Evolutionary conservation across 148 eudicot genomes (phyloP).

Genomic region (Dysphania ambrosioides): DNA sequence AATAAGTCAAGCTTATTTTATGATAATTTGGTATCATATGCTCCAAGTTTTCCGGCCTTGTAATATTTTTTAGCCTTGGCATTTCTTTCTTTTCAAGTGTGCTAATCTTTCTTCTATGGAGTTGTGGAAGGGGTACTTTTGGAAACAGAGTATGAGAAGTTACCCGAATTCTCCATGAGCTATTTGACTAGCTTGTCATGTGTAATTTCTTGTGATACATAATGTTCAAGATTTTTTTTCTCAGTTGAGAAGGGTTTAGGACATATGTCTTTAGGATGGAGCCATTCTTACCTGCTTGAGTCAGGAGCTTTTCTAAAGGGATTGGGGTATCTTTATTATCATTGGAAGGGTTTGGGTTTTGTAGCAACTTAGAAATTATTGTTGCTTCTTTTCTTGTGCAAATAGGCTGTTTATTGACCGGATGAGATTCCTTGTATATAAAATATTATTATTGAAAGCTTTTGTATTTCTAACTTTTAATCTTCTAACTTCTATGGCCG

Average conservation of each 20-base stretch:
- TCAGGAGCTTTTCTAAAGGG: background rate
- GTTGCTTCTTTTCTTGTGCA: background rate
- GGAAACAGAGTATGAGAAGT: no score
- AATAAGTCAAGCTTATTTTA: background rate
- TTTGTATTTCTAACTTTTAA: background rate
- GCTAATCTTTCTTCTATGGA: no score
- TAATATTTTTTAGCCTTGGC: no score
- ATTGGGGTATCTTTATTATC: no score
- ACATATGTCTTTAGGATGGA: background rate
- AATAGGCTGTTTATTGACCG: no score
- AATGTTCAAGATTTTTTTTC: background rate
- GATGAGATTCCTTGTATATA: no score
- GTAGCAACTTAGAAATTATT: no score
- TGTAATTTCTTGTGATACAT: background rate
- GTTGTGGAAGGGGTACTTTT: no score
- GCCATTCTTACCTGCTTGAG: no score
- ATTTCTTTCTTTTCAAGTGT: no score
- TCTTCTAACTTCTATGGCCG: slow-evolving; percentile 19
- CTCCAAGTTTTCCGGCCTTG: background rate
- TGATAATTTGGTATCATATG: background rate
- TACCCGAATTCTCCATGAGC: no score
- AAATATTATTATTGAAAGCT: background rate
- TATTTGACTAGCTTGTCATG: background rate
- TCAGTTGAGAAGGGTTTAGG: background rate
- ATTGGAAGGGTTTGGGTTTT: no score